A percentile compares a stretch with the other conserved stretches of the same genome.
Evolutionary conservation across 345 rosid species (phyloP).

Genomic region (Laguncularia racemosa): DNA sequence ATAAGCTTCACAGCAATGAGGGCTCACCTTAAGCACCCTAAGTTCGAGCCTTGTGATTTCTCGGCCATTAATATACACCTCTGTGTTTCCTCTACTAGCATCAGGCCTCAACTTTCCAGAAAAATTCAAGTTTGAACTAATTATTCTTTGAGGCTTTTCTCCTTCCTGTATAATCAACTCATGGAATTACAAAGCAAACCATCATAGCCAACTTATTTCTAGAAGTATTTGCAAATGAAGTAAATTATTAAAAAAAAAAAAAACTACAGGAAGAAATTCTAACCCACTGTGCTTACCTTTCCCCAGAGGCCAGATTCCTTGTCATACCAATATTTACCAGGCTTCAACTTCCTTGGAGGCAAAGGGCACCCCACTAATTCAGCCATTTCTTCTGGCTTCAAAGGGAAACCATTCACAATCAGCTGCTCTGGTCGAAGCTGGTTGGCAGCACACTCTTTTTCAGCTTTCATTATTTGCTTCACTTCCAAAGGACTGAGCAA

Average conservation of each 20-base stretch:
- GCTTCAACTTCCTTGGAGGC: constrained; percentile 85
- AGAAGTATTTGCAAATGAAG: too few relatives aligned
- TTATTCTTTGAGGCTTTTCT: constrained; percentile 75
- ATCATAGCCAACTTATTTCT: too few relatives aligned
- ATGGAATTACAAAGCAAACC: constrained; percentile 3
- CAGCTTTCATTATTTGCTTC: constrained; percentile 97
- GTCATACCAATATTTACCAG: constrained; percentile 96
- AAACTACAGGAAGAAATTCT: constrained; percentile 4
- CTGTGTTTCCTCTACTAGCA: constrained; percentile 84
- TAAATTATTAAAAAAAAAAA: constrained; percentile 1
- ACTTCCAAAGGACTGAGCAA: constrained; percentile 92
- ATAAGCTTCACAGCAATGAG: constrained; percentile 1
- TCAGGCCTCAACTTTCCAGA: constrained; percentile 61
- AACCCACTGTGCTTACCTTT: constrained; percentile 38
- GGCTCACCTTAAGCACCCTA: constrained; percentile 69
- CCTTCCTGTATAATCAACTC: constrained; percentile 65
- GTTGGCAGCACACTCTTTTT: constrained; percentile 87
- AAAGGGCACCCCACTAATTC: constrained; percentile 68
- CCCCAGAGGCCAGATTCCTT: constrained; percentile 99
- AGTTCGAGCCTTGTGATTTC: constrained; percentile 85
- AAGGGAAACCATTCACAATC: constrained; percentile 70
- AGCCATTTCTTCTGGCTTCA: constrained; percentile 86
- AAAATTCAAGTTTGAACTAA: constrained; percentile 88
- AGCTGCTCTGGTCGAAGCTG: constrained; percentile 94
- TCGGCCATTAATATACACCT: constrained; percentile 88